A percentile compares a stretch with the other conserved stretches of the same genome.
Evolutionary conservation across 306 rosid species (phyloP).

Genomic region (Myrica gale): DNA sequence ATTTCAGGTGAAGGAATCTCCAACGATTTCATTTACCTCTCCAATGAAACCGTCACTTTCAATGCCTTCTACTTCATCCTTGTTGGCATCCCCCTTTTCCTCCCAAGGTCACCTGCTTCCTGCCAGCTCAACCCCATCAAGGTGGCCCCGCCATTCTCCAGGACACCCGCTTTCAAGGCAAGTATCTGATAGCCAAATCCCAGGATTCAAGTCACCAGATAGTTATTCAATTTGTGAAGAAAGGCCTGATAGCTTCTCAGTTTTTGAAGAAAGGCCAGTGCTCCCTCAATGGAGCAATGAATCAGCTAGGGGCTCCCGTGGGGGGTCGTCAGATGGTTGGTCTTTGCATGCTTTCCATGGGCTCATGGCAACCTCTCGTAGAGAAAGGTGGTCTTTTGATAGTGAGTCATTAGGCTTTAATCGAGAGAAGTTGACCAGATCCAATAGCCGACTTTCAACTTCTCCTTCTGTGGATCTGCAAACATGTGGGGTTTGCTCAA

Average conservation of each 20-base stretch:
- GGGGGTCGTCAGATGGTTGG: conserved; percentile 84
- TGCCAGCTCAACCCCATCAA: conserved; percentile 49
- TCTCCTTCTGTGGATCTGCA: conserved; percentile 59
- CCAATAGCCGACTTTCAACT: conserved; percentile 52
- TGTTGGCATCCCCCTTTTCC: conserved; percentile 64
- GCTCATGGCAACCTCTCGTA: conserved; percentile 61
- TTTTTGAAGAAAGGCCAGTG: conserved; percentile 61
- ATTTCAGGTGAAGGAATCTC: conserved; percentile 63
- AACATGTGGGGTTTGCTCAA: conserved; percentile 61
- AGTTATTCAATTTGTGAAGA: conserved; percentile 58
- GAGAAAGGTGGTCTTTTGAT: conserved; percentile 83
- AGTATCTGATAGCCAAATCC: conserved; percentile 58
- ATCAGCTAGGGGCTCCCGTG: conserved; percentile 49
- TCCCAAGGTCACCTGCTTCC: conserved; percentile 56
- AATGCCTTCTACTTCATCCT: conserved; percentile 62
- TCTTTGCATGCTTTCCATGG: conserved; percentile 81
- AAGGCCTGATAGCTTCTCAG: conserved; percentile 45
- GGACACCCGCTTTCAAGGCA: conserved; percentile 54
- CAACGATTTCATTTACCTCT: conserved; percentile 49
- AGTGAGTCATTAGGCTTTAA: conserved; percentile 70
- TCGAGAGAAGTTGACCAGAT: conserved; percentile 57
- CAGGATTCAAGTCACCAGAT: conserved; percentile 60
- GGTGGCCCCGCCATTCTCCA: conserved; percentile 54
- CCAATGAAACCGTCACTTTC: conserved; percentile 57
- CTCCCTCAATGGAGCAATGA: conserved; percentile 64